Conservation (phyloP, 371 early-diverging fungal species). For the Rozella allomycis region DNA sequence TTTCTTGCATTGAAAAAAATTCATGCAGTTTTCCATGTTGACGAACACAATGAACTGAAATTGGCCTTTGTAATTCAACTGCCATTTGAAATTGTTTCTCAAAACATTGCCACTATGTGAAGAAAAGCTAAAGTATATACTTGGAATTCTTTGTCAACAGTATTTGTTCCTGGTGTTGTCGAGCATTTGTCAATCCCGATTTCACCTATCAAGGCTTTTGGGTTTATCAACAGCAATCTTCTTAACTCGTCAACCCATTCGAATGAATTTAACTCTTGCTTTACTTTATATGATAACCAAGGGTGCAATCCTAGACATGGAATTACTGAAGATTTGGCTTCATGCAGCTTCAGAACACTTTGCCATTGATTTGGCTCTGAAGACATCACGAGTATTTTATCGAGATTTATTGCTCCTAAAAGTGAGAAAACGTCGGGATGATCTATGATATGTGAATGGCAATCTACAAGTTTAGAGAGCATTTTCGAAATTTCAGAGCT, state of each 20-base stretch:
- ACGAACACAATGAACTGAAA: slow-evolving; percentile 64
- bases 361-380: too few species aligned
- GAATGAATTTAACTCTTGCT: slow-evolving; percentile 9
- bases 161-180: slow-evolving; percentile 9
- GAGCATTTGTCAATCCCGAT: slow-evolving; percentile 58
- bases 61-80: slow-evolving; percentile 34
- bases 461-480: too few species aligned
- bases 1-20: slow-evolving; percentile 16
- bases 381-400: too few species aligned
- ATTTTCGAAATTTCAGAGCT: too few species aligned
- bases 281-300: slow-evolving; percentile 28
- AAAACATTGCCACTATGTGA: slow-evolving; percentile 34
- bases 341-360: too few species aligned
- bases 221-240: slow-evolving; percentile 13
- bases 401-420: too few species aligned
- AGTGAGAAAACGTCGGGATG: too few species aligned
- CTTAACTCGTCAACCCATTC: slow-evolving; percentile 7
- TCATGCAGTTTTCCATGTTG: slow-evolving; percentile 42
- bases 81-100: slow-evolving; percentile 48
- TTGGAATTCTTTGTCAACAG: slow-evolving; percentile 15
- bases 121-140: slow-evolving; percentile 21
- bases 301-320: slow-evolving; percentile 43
- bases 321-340: too few species aligned
- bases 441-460: too few species aligned
- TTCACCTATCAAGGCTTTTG: slow-evolving; percentile 48